Conservation (phyloP, 192 early-diverging fungal genomes). For the Coemansia sp. region DNA sequence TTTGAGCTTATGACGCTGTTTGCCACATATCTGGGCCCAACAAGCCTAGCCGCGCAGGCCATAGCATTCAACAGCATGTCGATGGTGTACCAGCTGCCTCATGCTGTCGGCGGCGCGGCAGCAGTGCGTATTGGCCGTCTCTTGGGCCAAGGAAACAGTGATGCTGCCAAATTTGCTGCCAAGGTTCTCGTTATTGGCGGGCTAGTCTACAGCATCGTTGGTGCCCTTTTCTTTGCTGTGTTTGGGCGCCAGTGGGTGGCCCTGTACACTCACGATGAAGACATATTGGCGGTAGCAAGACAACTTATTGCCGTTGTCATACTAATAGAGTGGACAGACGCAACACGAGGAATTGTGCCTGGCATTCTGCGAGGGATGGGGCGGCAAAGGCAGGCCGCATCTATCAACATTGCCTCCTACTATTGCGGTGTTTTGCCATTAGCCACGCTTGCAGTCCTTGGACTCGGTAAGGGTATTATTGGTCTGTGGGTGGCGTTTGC, state of each 20-base stretch:
- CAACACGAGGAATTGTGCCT: slow-evolving; percentile 62
- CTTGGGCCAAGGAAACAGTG: slow-evolving; percentile 40
- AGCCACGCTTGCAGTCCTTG: slow-evolving; percentile 35
- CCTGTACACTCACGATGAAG: slow-evolving; percentile 51
- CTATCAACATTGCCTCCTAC: slow-evolving; percentile 57
- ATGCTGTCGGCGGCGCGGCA: slow-evolving; percentile 59
- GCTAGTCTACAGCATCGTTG: slow-evolving; percentile 58
- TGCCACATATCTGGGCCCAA: slow-evolving; percentile 59
- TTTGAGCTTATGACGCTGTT: slow-evolving; percentile 58
- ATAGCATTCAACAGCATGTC: slow-evolving; percentile 62
- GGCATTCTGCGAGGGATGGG: slow-evolving; percentile 62
- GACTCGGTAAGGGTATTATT: slow-evolving; percentile 31
- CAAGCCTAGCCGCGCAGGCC: slow-evolving; percentile 59
- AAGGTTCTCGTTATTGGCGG: slow-evolving; percentile 35
- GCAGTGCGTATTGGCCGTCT: slow-evolving; percentile 61
- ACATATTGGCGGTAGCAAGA: slow-evolving; percentile 32
- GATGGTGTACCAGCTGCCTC: slow-evolving; percentile 58
- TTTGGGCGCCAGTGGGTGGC: slow-evolving; percentile 63
- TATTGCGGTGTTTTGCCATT: slow-evolving; percentile 58
- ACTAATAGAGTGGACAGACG: slow-evolving; percentile 55
- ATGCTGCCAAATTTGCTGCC: slow-evolving; percentile 57
- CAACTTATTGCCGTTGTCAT: slow-evolving; percentile 34
- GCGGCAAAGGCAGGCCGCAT: slow-evolving; percentile 53
- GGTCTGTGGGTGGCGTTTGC: slow-evolving; percentile 49
- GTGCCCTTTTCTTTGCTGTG: slow-evolving; percentile 35